Base-by-base conservation (phyloP, 2,329 filamentous ascomycete genomes). In the Colletotrichum sp. region DNA sequence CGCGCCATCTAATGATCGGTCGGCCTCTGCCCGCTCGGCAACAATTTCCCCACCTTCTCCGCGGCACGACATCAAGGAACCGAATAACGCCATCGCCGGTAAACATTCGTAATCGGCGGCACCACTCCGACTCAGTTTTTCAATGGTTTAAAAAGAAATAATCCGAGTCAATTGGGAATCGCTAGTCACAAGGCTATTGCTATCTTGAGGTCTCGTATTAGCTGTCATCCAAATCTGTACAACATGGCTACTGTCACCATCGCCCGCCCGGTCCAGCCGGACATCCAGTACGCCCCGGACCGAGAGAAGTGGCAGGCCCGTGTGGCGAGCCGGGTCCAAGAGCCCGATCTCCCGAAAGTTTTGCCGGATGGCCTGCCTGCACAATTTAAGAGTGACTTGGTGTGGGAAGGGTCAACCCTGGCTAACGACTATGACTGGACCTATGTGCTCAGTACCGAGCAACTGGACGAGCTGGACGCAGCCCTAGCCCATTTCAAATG, bases 201-300 rank as follows among this genome's bases (percentile, higher is more conserved):
- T 28, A 28, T 28, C 28, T 28, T 3, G 28, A 3, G 28, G 28
- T 28, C 28, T 28, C 28, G 28, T 28, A 28, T 8, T 8, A 28
- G 26, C 26, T 28, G 7, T 8, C 28, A 28, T 3, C 28, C 2
- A 28, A 28, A 28, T 28, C 2, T 28, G 28, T 28, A 3, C 28
- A 52, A 26, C 22, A 75, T 75, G 73, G 44, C 73, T 44, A 65
- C 70, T 15, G 34, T 39, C 3, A 65, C 70, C 16, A 16, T 75
- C 28, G 16, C 73, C 57, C 85, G 84, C 3, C 83, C 84, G 4
- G 86, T 87, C 30, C 90, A 92, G 79, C 91, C 91, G 1, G 91
- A 93, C 78, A 93, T 93, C 70, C 83, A 84, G 2, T 93, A 93
- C 79, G 84, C 87, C 1, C 91, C 91, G 0, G 85, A 92, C 77